Evolutionary conservation across 257 asterid species (phyloP).

Genomic region (Rubia yunnanensis): DNA sequence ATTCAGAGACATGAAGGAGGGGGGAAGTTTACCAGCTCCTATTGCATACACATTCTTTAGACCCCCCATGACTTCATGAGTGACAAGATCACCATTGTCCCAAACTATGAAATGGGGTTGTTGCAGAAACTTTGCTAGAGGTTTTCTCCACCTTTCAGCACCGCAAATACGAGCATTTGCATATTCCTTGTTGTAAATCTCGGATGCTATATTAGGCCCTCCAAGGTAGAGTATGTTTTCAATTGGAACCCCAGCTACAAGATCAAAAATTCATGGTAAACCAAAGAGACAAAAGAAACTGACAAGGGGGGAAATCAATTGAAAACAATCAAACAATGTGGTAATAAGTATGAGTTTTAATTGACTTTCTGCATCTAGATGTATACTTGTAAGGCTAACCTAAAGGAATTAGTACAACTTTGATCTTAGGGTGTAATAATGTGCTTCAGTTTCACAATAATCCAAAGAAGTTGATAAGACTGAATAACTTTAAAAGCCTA

Average conservation of each 20-base stretch:
- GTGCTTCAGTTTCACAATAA: background rate
- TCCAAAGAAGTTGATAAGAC: background rate
- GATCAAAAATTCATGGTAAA: background rate
- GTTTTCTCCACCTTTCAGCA: constrained; percentile 66
- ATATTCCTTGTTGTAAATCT: constrained; percentile 78
- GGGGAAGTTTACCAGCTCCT: constrained; percentile 62
- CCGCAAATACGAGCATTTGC: constrained; percentile 95
- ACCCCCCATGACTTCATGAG: constrained; percentile 97
- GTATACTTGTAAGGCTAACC: background rate
- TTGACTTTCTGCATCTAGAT: background rate
- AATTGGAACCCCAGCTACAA: constrained; percentile 59
- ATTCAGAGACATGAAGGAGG: background rate
- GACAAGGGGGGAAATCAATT: background rate
- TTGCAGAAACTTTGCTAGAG: constrained; percentile 67
- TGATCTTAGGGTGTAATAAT: background rate
- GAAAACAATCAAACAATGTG: background rate
- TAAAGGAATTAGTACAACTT: background rate
- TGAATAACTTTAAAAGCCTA: background rate
- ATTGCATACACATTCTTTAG: constrained; percentile 84
- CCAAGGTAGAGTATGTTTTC: constrained; percentile 82
- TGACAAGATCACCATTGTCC: constrained; percentile 83
- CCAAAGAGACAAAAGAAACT: constrained; percentile 10
- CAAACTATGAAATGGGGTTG: constrained; percentile 82
- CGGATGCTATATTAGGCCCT: constrained; percentile 90
- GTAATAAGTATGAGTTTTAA: background rate